Evolutionary conservation across 2,329 filamentous ascomycete genomes (phyloP).

Genomic region (Ceratocystis destructans): DNA sequence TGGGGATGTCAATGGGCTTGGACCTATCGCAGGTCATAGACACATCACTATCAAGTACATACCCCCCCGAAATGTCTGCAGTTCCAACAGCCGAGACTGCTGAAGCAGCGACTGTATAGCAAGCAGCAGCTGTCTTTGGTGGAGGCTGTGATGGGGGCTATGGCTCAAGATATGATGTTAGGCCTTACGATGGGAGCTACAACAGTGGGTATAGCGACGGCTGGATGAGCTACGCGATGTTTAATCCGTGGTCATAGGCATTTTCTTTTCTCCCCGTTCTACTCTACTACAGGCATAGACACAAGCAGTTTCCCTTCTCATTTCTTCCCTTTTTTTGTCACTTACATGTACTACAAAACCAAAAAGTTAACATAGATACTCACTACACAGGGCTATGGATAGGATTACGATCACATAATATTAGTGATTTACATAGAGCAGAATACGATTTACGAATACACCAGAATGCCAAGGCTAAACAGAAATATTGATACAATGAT

Average conservation of each 20-base stretch:
- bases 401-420: neutral
- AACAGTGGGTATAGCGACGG: neutral
- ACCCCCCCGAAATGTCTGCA: neutral
- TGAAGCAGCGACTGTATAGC: conserved; percentile 3
- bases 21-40: conserved; percentile 1
- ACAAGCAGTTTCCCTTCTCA: neutral
- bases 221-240: neutral
- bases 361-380: conserved; percentile 2
- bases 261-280: neutral
- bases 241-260: neutral
- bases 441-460: conserved; percentile 1
- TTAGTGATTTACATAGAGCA: neutral
- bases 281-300: neutral
- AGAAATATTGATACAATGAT: neutral
- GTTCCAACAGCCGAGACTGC: neutral
- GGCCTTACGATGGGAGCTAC: too few species aligned
- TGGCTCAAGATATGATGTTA: neutral
- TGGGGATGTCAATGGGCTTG: neutral
- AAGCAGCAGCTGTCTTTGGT: neutral
- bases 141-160: neutral
- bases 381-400: neutral
- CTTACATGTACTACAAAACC: neutral
- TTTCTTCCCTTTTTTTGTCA: neutral
- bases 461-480: neutral
- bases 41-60: neutral